Conservation (phyloP, 768 basidiomycete species). For the Cytidiella melzeri region DNA sequence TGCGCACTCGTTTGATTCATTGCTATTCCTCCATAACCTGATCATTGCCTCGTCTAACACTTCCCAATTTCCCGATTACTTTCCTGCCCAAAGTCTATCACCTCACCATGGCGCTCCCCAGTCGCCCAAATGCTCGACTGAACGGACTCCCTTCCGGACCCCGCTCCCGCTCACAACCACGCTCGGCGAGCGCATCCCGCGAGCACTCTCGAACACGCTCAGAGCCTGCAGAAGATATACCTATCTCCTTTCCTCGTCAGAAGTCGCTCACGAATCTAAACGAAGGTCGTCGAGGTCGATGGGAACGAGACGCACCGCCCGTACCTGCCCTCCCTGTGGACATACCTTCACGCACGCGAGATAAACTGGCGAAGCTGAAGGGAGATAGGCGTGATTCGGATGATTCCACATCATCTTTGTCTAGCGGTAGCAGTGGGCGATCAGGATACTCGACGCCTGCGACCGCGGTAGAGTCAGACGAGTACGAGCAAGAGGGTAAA, state of each 20-base stretch:
- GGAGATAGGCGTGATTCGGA: background rate
- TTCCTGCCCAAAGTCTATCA: background rate
- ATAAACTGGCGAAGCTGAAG: background rate
- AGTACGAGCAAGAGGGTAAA: conserved; percentile 4
- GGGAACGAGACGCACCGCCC: background rate
- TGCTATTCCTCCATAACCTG: background rate
- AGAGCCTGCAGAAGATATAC: conserved; percentile 3
- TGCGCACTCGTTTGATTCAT: conserved; percentile 5
- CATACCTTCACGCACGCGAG: background rate
- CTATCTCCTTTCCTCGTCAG: conserved; percentile 4
- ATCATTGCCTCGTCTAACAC: background rate
- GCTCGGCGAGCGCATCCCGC: conserved; percentile 3
- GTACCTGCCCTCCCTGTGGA: background rate
- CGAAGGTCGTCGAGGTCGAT: background rate
- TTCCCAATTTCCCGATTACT: background rate
- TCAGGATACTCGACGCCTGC: conserved; percentile 1
- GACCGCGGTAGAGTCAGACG: conserved; percentile 7
- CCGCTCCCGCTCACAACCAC: conserved; percentile 27
- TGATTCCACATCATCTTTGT: background rate
- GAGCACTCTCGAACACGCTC: conserved; percentile 10
- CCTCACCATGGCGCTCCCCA: conserved; percentile 17
- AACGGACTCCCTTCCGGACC: conserved; percentile 36
- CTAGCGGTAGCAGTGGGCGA: background rate
- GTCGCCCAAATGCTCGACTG: conserved; percentile 16
- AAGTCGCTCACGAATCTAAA: background rate